Evolutionary conservation across 805 yeast genomes (phyloP), one percentile per base, ranked within the genome.

Genomic region (Blastobotrys parvus): DNA sequence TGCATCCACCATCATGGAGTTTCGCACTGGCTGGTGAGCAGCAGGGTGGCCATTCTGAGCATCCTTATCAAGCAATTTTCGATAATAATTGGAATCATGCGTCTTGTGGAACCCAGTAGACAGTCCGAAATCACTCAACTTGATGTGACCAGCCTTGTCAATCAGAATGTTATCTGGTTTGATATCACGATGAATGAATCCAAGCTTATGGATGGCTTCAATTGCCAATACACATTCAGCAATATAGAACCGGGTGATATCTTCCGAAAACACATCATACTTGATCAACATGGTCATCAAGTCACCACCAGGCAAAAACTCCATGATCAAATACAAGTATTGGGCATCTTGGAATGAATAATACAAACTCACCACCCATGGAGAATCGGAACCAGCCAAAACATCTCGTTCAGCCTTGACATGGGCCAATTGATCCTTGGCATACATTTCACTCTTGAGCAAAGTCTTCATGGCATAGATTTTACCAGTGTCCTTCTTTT

Each of bases 361-460:
- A 61, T 80, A 84, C 45, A 83, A 69, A 2, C 89, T 79, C 13
- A 83, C 94, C 38, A 83, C 92, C 94, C 94, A 83, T 0, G 90
- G 90, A 18, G 89, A 80, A 62, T 84, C 88, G 34, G 86, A 76
- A 25, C 86, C 89, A 0, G 96, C 97, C 54, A 90, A 70, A 20
- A 92, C 95, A 64, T 92, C 97, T 57, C 96, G 77, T 64, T 89
- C 95, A 0, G 97, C 95, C 59, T 88, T 90, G 35, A 89, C 96
- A 61, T 88, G 96, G 0, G 95, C 95, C 45, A 89, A 68, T 62
- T 88, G 96, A 54, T 90, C 97, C 58, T 86, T 88, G 57, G 86
- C 84, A 64, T 83, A 88, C 94, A 92, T 88, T 64, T 92, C 98
- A 41, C 83, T 74, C 63, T 86, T 92, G 59, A 82, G 72, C 56